Conservation (phyloP, 2,329 filamentous ascomycete genomes). For the Penicillium capsulatum region DNA sequence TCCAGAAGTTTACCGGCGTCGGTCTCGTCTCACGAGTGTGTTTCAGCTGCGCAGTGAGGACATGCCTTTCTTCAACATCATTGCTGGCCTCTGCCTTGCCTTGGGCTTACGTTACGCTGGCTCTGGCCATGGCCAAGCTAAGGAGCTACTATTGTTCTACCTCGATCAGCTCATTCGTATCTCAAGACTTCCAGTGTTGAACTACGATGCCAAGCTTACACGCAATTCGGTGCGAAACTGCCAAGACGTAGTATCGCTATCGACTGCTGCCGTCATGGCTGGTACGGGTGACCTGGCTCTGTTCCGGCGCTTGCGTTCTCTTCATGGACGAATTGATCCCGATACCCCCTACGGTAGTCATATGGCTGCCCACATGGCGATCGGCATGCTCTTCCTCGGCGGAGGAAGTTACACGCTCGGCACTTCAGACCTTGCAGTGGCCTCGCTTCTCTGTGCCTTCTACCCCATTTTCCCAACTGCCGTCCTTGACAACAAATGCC, state of each 20-base stretch:
- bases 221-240: conserved; percentile 83
- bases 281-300: conserved; percentile 86
- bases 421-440: conserved; percentile 80
- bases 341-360: conserved; percentile 92
- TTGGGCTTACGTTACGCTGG: conserved; percentile 71
- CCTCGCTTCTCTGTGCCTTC: conserved; percentile 80
- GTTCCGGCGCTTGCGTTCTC: conserved; percentile 75
- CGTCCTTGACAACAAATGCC: conserved; percentile 89
- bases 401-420: conserved; percentile 90
- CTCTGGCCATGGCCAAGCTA: conserved; percentile 63
- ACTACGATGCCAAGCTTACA: conserved; percentile 81
- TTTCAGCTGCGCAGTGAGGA: conserved; percentile 70
- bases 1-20: conserved; percentile 62
- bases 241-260: conserved; percentile 79
- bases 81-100: conserved; percentile 80
- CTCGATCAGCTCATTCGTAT: conserved; percentile 83
- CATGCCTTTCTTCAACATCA: conserved; percentile 86
- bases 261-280: conserved; percentile 86
- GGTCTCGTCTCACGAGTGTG: conserved; percentile 58
- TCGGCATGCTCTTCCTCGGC: conserved; percentile 85
- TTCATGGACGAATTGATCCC: conserved; percentile 80
- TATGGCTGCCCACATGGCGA: conserved; percentile 84
- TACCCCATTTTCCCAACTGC: conserved; percentile 88
- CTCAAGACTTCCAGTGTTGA: conserved; percentile 57
- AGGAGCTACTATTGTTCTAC: conserved; percentile 78